Conservation (phyloP, 139 green algal species). For the Closterium sp. region DNA sequence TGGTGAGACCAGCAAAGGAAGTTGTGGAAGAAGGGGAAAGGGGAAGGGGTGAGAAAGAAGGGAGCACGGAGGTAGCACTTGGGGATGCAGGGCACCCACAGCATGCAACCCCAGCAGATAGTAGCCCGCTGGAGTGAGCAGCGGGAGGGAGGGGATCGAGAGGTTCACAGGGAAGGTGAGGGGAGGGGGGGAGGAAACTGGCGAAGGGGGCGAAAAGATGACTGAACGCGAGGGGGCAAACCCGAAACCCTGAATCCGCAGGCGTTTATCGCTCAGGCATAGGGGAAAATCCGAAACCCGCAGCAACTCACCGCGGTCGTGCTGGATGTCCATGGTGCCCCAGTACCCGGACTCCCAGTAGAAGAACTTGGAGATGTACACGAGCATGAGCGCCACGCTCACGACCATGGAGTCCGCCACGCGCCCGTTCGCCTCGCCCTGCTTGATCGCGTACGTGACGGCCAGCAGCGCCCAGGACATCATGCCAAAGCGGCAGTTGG, state of each 20-base stretch:
- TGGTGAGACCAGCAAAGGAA: not conserved
- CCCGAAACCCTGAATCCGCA: not conserved
- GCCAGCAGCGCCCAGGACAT: constrained; percentile 56
- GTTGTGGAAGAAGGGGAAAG: not conserved
- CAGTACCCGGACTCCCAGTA: constrained; percentile 73
- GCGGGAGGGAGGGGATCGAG: too few relatives aligned
- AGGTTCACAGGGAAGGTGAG: not conserved
- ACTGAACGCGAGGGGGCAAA: not conserved
- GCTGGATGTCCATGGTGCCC: constrained; percentile 76
- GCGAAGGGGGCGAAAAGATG: not conserved
- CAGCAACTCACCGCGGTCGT: constrained; percentile 69
- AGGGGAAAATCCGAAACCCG: too few relatives aligned
- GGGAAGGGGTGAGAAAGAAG: not conserved
- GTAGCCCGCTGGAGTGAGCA: constrained; percentile 59
- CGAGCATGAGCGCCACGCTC: constrained; percentile 47
- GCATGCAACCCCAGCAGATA: constrained; percentile 80
- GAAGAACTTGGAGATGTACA: constrained; percentile 72
- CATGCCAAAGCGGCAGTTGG: constrained; percentile 81
- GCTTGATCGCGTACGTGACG: constrained; percentile 49
- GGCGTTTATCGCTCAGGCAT: too few relatives aligned
- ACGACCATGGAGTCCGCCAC: constrained; percentile 66
- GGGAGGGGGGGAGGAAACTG: not conserved
- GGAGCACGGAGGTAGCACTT: too few relatives aligned
- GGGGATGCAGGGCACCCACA: constrained; percentile 76
- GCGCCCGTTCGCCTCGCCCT: constrained; percentile 60